Base-by-base conservation (phyloP, 2,329 filamentous ascomycete genomes). In the Fusarium euwallaceae region DNA sequence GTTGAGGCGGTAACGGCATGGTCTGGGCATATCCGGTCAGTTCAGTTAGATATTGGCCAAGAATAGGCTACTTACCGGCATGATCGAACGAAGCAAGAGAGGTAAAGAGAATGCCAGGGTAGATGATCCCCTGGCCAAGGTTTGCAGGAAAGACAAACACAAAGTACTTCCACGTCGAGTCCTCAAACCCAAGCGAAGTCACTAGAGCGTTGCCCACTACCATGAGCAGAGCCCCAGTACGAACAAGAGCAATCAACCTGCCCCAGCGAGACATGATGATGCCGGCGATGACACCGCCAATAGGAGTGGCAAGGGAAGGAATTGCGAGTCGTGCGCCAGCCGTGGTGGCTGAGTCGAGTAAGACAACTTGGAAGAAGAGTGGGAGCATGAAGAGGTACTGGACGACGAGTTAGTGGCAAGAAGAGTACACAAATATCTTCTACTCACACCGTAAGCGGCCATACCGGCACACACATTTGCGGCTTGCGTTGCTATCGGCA, bases 341-440 rank as follows among this genome's bases (percentile, higher is more conserved):
- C 16, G 86, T 86, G 0, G 91, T 91, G 0, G 92, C 89, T 0
- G 89, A 89, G 69, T 93, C 91, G 3, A 90, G 82, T 4, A 92
- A 86, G 8, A 93, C 90, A 0, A 90, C 90, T 75, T 93, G 91
- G 78, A 93, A 94, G 82, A 92, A 94, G 6, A 94, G 83, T 0
- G 92, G 92, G 0, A 92, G 87, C 77, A 92, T 92, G 83, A 94
- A 94, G 17, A 93, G 84, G 73, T 93, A 89, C 86, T 88, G 51
- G 2, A 51, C 14, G 37, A 14, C 81, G 0, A 34, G 61, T 79
- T 16, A 80, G 73, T 17, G 12, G 16, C 9, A 34, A 4, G 8
- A 9, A 17, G 4, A 1, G 4, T 34, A 39, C 71, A 39, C 67
- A 64, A 16, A 4, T 6, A 14, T 12, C n/a, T 6, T 4, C 1